These are phyloP conservation scores for Viridothelium virens DNA, from an alignment of 495 filamentous ascomycete genomes.

Conservation along the genomic window DNA sequence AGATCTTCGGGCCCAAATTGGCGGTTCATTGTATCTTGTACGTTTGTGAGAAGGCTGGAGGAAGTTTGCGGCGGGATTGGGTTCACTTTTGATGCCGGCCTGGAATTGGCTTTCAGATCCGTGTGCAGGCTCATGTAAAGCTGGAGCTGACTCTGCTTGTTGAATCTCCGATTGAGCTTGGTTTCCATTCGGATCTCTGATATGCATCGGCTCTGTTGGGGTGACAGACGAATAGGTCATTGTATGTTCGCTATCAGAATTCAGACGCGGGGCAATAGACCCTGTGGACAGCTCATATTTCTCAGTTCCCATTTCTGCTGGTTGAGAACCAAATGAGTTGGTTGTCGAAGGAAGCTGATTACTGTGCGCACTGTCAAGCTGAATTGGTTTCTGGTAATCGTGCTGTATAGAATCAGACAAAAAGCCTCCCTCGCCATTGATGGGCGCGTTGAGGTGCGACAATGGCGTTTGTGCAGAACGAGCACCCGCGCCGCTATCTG, in stretches of 20 bases:
- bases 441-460: slow-evolving; percentile 4
- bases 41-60: not conserved
- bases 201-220: not conserved
- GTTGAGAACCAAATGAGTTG: not conserved
- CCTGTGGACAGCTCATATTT: not conserved
- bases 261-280: not conserved
- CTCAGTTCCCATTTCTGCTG: not conserved
- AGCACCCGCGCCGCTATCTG: not conserved
- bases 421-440: not conserved
- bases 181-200: not conserved
- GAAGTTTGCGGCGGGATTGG: slow-evolving; percentile 27
- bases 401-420: slow-evolving; percentile 4
- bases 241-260: not conserved
- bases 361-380: not conserved
- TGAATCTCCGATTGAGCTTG: not conserved
- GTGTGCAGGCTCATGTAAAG: not conserved
- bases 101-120: not conserved
- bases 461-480: not conserved
- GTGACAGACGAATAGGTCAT: not conserved
- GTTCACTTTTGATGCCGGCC: slow-evolving; percentile 14
- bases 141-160: not conserved
- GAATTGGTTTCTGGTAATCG: slow-evolving; percentile 26
- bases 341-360: not conserved
- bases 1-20: slow-evolving; percentile 40
- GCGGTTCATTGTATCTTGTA: slow-evolving; percentile 33